Conservation (phyloP, 306 rosid species). For the Dalbergia oliveri region DNA sequence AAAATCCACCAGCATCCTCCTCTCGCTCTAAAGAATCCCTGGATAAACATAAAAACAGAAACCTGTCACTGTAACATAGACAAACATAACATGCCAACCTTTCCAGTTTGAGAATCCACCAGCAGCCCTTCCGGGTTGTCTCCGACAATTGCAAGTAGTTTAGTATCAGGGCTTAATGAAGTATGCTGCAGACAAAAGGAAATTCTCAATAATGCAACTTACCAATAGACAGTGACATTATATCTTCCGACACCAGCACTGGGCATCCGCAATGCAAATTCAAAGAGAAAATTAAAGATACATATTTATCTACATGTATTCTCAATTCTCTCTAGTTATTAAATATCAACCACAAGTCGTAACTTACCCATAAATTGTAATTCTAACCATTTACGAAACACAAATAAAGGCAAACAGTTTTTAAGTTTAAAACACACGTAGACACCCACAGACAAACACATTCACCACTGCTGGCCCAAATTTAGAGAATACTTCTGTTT, state of each 20-base stretch:
- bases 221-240: conserved; percentile 1
- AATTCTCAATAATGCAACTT: neutral
- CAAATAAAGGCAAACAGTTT: too few relatives aligned
- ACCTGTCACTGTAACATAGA: neutral
- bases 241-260: neutral
- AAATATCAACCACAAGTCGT: neutral
- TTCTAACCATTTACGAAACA: neutral
- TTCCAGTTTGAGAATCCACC: conserved; percentile 91
- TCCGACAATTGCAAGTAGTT: conserved; percentile 77
- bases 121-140: conserved; percentile 85
- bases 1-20: conserved; percentile 1
- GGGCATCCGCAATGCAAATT: neutral
- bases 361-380: neutral
- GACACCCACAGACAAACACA: neutral
- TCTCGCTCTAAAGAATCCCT: conserved; percentile 13
- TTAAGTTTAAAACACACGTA: too few relatives aligned
- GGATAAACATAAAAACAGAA: conserved; percentile 25
- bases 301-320: neutral
- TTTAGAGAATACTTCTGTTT: neutral
- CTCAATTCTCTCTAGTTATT: neutral
- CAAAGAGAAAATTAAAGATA: conserved; percentile 7
- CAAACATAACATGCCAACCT: conserved; percentile 60
- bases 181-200: conserved; percentile 69
- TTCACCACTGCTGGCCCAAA: neutral
- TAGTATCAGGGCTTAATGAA: conserved; percentile 82